Evolutionary conservation across 2,329 filamentous ascomycete species (phyloP).

Genomic region (Cladophialophora bantiana): DNA sequence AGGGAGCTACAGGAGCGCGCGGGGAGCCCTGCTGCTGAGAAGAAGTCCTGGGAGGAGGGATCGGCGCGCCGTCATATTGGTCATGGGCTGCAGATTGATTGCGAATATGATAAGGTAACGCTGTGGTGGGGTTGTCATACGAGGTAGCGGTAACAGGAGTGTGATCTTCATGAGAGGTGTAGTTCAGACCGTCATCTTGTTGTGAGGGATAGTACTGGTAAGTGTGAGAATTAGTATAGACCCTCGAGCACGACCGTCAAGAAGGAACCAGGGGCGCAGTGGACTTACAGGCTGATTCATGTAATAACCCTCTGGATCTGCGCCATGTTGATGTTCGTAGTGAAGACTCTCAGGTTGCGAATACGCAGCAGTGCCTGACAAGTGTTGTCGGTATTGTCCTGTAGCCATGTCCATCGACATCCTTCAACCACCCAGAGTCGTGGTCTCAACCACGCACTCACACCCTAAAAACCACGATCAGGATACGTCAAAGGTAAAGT

Average conservation of each 20-base stretch:
- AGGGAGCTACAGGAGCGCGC: slow-evolving; percentile 47
- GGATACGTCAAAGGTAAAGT: background rate
- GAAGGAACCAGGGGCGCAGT: slow-evolving; percentile 1
- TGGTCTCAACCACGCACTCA: slow-evolving; percentile 24
- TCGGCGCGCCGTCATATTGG: slow-evolving; percentile 67
- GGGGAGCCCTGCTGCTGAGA: slow-evolving; percentile 66
- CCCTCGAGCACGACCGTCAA: background rate
- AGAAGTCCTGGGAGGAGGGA: slow-evolving; percentile 81
- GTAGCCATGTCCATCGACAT: slow-evolving; percentile 35
- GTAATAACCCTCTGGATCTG: slow-evolving; percentile 32
- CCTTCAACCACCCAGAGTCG: slow-evolving; percentile 21
- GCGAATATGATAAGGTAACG: slow-evolving; percentile 41
- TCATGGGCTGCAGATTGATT: slow-evolving; percentile 50
- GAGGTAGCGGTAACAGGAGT: slow-evolving; percentile 23
- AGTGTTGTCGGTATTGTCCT: slow-evolving; percentile 32
- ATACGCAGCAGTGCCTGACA: slow-evolving; percentile 28
- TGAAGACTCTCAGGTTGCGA: slow-evolving; percentile 22
- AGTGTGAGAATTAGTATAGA: slow-evolving; percentile 18
- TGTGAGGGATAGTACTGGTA: slow-evolving; percentile 30
- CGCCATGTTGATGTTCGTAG: slow-evolving; percentile 26
- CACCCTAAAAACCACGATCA: slow-evolving; percentile 5
- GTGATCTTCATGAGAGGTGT: slow-evolving; percentile 25
- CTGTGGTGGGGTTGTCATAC: slow-evolving; percentile 28
- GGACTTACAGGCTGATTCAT: slow-evolving; percentile 28
- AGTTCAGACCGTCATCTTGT: slow-evolving; percentile 22